A percentile compares a stretch with the other conserved stretches of the same genome.
phyloP scores from a whole-genome alignment of 1,284 basidiomycete species.

The Ustilago cynodontis region DNA sequence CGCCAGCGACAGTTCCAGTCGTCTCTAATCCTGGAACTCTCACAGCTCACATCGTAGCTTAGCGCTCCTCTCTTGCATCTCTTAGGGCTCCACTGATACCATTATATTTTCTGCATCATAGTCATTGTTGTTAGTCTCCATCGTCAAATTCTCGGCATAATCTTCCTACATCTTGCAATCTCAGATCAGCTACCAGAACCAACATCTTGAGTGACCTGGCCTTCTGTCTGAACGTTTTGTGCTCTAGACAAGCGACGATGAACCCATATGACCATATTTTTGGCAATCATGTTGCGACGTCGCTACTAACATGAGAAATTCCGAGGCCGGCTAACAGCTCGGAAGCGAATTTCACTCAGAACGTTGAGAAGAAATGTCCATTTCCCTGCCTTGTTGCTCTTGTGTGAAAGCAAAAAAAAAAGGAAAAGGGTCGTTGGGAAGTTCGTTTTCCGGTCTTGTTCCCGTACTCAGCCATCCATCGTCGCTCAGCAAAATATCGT shows the following conservation, averaged over 20 bases:
- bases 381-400: neutral
- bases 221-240: neutral
- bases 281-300: neutral
- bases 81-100: neutral
- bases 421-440: constrained; percentile 13
- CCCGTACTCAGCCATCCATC: constrained; percentile 26
- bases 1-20: constrained; percentile 36
- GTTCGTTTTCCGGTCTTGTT: constrained; percentile 37
- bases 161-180: neutral
- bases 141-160: neutral
- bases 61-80: neutral
- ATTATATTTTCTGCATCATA: constrained; percentile 5
- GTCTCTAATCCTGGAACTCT: constrained; percentile 12
- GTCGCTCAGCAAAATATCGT: neutral
- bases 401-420: neutral
- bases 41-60: neutral
- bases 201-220: neutral
- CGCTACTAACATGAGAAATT: neutral
- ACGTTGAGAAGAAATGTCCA: neutral
- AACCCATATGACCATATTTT: neutral
- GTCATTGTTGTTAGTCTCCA: neutral
- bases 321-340: constrained; percentile 18
- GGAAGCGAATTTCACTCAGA: constrained; percentile 16
- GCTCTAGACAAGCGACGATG: neutral
- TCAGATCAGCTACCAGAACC: neutral